phyloP scores from a whole-genome alignment of 192 early-diverging fungal genomes.

The Umbelopsis vinacea region DNA sequence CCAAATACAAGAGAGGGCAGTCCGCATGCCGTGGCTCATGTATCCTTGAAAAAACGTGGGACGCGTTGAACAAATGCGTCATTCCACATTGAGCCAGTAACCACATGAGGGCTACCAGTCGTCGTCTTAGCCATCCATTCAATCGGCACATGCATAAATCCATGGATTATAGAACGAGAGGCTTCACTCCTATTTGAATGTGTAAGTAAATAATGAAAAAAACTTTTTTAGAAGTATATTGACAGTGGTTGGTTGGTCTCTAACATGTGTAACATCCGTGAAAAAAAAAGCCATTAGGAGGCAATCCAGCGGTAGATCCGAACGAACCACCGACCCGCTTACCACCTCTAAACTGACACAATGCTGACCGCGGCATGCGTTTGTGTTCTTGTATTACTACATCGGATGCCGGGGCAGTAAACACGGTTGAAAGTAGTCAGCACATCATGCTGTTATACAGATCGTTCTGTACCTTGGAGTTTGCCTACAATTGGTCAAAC shows the following conservation, averaged over 20 bases:
- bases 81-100: neutral
- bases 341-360: neutral
- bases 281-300: neutral
- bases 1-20: neutral
- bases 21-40: neutral
- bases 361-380: neutral
- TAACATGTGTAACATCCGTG: slow-evolving; percentile 3
- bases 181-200: too few species aligned
- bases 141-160: too few species aligned
- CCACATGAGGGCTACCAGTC: too few species aligned
- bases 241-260: neutral
- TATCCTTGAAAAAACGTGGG: slow-evolving; percentile 1
- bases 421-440: too few species aligned
- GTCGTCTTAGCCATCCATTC: too few species aligned
- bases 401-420: neutral
- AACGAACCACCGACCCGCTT: too few species aligned
- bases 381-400: neutral
- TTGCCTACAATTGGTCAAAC: neutral
- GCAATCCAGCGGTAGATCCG: too few species aligned
- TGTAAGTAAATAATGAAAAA: too few species aligned
- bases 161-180: too few species aligned
- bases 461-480: neutral
- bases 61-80: neutral
- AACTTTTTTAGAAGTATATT: neutral
- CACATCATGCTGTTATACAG: neutral